Evolutionary conservation across 1,139 yeast species (phyloP).

Genomic region (Yamadazyma oceani): DNA sequence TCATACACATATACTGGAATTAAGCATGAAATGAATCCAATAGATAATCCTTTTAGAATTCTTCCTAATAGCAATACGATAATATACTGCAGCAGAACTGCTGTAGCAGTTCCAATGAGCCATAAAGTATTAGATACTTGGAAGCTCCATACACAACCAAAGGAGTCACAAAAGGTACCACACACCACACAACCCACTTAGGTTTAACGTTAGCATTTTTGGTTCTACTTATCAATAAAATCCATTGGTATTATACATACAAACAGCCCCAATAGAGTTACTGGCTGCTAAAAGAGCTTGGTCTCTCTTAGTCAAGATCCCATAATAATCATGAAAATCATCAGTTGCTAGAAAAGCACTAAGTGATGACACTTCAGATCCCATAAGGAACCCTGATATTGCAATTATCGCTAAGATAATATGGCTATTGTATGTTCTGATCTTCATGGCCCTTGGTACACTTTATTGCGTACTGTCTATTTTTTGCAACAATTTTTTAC

Average conservation of each 20-base stretch:
- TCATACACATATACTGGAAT: constrained; percentile 36
- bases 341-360: constrained; percentile 23
- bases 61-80: constrained; percentile 29
- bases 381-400: constrained; percentile 32
- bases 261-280: constrained; percentile 28
- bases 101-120: constrained; percentile 27
- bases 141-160: constrained; percentile 29
- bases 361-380: constrained; percentile 31
- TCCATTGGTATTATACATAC: constrained; percentile 7
- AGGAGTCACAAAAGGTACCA: constrained; percentile 30
- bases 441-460: constrained; percentile 10
- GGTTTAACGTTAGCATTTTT: constrained; percentile 10
- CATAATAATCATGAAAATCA: constrained; percentile 25
- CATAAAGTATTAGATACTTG: constrained; percentile 29
- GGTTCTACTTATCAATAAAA: not conserved
- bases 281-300: constrained; percentile 28
- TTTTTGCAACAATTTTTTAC: constrained; percentile 7
- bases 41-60: constrained; percentile 29
- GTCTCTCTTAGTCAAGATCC: constrained; percentile 23
- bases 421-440: constrained; percentile 18
- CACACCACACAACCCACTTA: constrained; percentile 33
- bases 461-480: too few relatives aligned
- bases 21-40: constrained; percentile 32
- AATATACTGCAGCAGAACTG: constrained; percentile 26
- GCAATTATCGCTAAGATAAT: constrained; percentile 21